phyloP scores from a whole-genome alignment of 1,139 yeast species.

The Saccharomycopsis crataegensis region DNA sequence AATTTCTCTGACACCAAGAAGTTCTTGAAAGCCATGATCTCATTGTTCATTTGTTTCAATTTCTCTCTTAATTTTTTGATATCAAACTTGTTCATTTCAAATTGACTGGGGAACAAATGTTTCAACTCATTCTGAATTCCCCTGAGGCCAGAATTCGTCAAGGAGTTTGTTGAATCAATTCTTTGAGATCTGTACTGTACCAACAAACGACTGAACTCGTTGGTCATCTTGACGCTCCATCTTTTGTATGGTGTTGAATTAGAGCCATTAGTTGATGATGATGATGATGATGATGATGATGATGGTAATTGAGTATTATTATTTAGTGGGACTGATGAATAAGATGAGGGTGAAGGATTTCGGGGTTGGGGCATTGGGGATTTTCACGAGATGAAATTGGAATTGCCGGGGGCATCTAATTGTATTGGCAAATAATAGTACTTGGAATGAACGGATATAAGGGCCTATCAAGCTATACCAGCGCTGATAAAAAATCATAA shows the following conservation, averaged over 20 bases:
- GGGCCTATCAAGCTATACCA: too few species aligned
- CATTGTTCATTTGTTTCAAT: slow-evolving; percentile 16
- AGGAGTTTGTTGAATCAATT: slow-evolving; percentile 10
- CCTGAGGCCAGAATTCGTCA: slow-evolving; percentile 13
- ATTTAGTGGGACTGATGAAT: background rate
- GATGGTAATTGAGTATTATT: background rate
- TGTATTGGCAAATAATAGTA: too few species aligned
- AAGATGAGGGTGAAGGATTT: too few species aligned
- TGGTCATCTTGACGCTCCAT: slow-evolving; percentile 17
- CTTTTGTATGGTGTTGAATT: slow-evolving; percentile 11
- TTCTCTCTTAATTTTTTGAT: slow-evolving; percentile 15
- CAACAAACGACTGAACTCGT: slow-evolving; percentile 13
- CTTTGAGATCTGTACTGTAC: slow-evolving; percentile 8
- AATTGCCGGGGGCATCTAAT: too few species aligned
- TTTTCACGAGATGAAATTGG: too few species aligned
- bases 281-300: background rate
- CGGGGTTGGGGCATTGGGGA: too few species aligned
- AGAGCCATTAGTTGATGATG: background rate
- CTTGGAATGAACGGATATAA: too few species aligned
- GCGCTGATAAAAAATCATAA: too few species aligned
- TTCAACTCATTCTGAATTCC: slow-evolving; percentile 11
- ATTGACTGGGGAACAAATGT: slow-evolving; percentile 10
- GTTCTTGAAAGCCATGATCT: slow-evolving; percentile 10
- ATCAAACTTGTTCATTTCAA: slow-evolving; percentile 14
- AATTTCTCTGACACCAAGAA: slow-evolving; percentile 4